These are phyloP conservation scores for Lagenaria siceraria DNA, from an alignment of 306 rosid species.

Conservation along the genomic window DNA sequence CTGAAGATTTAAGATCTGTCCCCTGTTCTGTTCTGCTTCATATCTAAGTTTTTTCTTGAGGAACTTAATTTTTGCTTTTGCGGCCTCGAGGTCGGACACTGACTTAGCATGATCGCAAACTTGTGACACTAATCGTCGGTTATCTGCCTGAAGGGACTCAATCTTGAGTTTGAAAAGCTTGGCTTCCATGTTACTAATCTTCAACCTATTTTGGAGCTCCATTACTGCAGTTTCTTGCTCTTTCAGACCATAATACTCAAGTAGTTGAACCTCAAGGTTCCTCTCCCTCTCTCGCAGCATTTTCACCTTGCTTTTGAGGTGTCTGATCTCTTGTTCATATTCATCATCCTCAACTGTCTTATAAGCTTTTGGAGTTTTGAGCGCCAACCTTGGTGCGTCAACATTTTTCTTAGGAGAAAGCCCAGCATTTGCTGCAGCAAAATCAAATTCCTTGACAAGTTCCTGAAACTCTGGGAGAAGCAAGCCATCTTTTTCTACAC, in stretches of 20 bases:
- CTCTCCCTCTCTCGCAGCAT: slow-evolving; percentile 68
- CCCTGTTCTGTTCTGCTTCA: slow-evolving; percentile 70
- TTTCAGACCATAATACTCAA: slow-evolving; percentile 69
- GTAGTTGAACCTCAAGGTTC: slow-evolving; percentile 63
- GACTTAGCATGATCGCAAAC: slow-evolving; percentile 37
- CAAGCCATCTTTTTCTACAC: slow-evolving; percentile 36
- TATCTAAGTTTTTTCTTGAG: slow-evolving; percentile 57
- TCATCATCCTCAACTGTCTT: slow-evolving; percentile 30
- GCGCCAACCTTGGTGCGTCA: slow-evolving; percentile 28
- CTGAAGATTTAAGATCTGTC: slow-evolving; percentile 45
- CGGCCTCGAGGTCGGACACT: slow-evolving; percentile 56
- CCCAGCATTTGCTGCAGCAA: slow-evolving; percentile 17
- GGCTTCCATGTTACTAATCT: slow-evolving; percentile 59
- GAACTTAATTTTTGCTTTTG: slow-evolving; percentile 42
- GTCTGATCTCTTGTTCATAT: slow-evolving; percentile 47
- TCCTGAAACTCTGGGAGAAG: slow-evolving; percentile 40
- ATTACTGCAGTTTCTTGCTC: slow-evolving; percentile 72
- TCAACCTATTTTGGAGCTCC: slow-evolving; percentile 77
- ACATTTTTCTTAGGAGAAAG: slow-evolving; percentile 28
- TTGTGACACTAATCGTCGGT: slow-evolving; percentile 42
- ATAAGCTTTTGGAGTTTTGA: slow-evolving; percentile 29
- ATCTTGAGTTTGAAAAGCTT: slow-evolving; percentile 71
- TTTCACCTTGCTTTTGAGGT: slow-evolving; percentile 47
- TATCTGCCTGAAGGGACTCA: slow-evolving; percentile 55
- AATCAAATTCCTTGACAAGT: slow-evolving; percentile 36